Conservation (phyloP, 148 eudicot genomes). For the Silene uniflora region DNA sequence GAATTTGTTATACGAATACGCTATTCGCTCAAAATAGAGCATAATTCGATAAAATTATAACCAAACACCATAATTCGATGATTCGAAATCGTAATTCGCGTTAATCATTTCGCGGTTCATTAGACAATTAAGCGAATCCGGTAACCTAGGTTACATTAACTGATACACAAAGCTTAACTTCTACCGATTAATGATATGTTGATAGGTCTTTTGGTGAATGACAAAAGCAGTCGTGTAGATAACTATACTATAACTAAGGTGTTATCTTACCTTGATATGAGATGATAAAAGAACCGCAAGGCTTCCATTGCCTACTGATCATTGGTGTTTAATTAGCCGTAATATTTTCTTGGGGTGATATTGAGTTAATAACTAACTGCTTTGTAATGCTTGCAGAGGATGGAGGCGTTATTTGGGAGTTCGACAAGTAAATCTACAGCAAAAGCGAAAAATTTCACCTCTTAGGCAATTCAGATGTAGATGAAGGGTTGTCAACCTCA, state of each 20-base stretch:
- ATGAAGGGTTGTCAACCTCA: background rate
- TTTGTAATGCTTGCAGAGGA: conserved; percentile 30
- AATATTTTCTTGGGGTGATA: background rate
- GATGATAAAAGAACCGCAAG: background rate
- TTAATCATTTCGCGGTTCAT: too few relatives aligned
- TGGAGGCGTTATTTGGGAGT: conserved; percentile 36
- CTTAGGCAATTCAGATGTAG: background rate
- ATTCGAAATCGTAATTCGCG: too few relatives aligned
- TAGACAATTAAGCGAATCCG: too few relatives aligned
- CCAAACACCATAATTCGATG: too few relatives aligned
- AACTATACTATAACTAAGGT: background rate
- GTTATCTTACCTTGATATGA: background rate
- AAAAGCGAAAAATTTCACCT: too few relatives aligned
- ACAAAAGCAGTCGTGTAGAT: background rate
- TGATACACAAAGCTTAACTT: background rate
- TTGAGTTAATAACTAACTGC: background rate
- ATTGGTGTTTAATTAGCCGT: background rate
- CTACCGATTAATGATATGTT: background rate
- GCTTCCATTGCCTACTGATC: background rate
- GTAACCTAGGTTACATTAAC: too few relatives aligned
- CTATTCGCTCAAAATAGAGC: too few relatives aligned
- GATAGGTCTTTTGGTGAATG: background rate
- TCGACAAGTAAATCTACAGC: conserved; percentile 12
- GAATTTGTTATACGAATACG: too few relatives aligned
- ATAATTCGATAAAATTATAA: too few relatives aligned